Conservation (phyloP, 108 stramenopile genomes). For the Nannochloropsis gaditana region DNA sequence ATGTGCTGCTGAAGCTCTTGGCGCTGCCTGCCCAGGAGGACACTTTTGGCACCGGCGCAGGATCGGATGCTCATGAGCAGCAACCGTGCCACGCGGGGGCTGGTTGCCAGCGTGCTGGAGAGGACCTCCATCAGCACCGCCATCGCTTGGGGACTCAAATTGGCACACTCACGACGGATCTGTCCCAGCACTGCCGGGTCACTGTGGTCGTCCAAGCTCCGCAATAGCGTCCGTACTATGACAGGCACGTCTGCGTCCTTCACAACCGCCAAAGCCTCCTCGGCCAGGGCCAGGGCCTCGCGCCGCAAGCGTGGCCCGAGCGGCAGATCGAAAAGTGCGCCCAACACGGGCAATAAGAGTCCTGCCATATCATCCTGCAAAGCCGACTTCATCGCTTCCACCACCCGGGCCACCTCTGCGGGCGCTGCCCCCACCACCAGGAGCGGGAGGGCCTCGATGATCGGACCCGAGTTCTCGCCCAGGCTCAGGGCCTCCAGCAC, state of each 20-base stretch:
- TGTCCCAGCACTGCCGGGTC: background rate
- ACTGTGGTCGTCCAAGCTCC: background rate
- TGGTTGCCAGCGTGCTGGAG: background rate
- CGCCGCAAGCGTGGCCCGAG: slow-evolving; percentile 11
- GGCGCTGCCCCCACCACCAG: background rate
- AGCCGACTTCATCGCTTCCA: background rate
- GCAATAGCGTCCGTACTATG: background rate
- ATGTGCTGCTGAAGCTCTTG: background rate
- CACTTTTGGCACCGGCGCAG: background rate
- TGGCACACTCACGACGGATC: background rate
- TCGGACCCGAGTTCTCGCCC: slow-evolving; percentile 1
- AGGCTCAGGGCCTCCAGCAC: slow-evolving; percentile 11
- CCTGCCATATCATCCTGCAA: slow-evolving; percentile 12
- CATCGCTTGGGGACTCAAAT: background rate
- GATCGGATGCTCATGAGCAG: background rate
- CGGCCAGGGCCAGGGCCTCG: background rate
- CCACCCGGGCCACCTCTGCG: background rate
- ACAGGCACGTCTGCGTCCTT: slow-evolving; percentile 10
- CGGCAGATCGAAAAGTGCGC: background rate
- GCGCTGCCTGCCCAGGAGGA: background rate
- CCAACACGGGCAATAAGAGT: background rate
- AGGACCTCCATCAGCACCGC: slow-evolving; percentile 9
- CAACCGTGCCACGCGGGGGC: background rate
- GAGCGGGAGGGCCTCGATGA: background rate
- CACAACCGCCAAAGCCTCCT: slow-evolving; percentile 4